Percentiles rank a stretch among this genome's conserved stretches.
These are phyloP conservation scores for Saccharomycopsis babjevae DNA, from an alignment of 805 yeast genomes.

Conservation along the genomic window DNA sequence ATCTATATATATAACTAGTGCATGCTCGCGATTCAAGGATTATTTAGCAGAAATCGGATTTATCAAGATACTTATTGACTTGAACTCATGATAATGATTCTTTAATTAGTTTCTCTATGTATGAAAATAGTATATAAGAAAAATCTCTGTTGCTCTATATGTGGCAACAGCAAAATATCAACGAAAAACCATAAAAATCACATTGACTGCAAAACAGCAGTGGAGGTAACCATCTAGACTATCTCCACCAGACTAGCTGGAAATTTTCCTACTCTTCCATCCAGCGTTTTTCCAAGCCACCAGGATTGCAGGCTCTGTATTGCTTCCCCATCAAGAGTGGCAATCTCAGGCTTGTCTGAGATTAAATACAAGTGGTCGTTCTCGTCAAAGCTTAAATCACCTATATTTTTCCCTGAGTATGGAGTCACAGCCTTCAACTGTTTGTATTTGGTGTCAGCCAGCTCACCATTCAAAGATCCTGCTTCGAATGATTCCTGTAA, in stretches of 20 bases:
- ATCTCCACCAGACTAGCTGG: slow-evolving; percentile 5
- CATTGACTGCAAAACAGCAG: too few species aligned
- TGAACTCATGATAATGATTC: too few species aligned
- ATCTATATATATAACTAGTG: too few species aligned
- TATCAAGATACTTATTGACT: too few species aligned
- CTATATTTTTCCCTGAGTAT: slow-evolving; percentile 6
- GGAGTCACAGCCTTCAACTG: background rate
- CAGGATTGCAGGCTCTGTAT: background rate
- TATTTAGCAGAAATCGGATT: too few species aligned
- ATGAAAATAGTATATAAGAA: too few species aligned
- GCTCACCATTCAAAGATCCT: background rate
- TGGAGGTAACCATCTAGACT: background rate
- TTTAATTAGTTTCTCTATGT: too few species aligned
- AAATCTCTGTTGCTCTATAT: too few species aligned
- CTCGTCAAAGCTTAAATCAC: slow-evolving; percentile 12
- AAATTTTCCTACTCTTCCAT: slow-evolving; percentile 16
- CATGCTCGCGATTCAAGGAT: too few species aligned
- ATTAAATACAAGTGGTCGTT: slow-evolving; percentile 12
- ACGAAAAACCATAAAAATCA: too few species aligned
- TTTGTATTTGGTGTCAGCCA: background rate
- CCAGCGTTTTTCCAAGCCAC: slow-evolving; percentile 14
- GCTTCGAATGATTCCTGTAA: background rate
- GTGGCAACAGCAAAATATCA: too few species aligned
- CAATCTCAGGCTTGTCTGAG: background rate
- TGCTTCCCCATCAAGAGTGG: background rate